Base-by-base conservation (phyloP, 2,329 filamentous ascomycete genomes). In the Aspergillus uvarum region DNA sequence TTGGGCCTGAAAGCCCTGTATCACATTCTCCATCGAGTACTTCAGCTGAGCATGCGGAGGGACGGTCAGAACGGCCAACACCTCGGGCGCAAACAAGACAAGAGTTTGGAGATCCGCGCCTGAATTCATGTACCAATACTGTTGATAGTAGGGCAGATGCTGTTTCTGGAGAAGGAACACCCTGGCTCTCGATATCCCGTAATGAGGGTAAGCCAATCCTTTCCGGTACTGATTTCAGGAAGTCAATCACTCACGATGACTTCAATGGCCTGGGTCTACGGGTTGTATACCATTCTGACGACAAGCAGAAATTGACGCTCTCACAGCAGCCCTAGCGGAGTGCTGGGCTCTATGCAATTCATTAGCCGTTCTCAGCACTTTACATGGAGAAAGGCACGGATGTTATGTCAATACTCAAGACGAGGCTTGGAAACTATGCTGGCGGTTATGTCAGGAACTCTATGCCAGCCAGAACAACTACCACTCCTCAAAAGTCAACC, bases 331-430 rank as follows among this genome's bases (percentile, higher is more conserved):
- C 2, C 81, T 97, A 16, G 86, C 89, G 63, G 91, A 96, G 78
- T 96, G 92, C 76, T 97, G 93, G 93, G 96, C 89, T 0, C 80
- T 97, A 14, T 97, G 93, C 79, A 97, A 96, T 71, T 96, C 92
- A 0, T 80, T 97, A 32, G 91, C 92, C 22, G 91, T 85, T 64
- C 82, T 96, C 19, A 96, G 92, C 74, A 93, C 90, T 19, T 89
- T 89, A 64, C 91, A 96, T 71, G 87, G 92, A 29, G 85, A 91
- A 67, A 84, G 90, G 21, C 88, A 74, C 87, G 86, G 73, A 89
- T 85, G 67, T 88, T 89, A 1, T 12, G 88, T 89, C 0, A 89
- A 92, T 65, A 85, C 89, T 29, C 90, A 96, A 71, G 91, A 96
- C 72, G 89, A 89, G 68, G 92, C 93, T 0, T 97, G 93, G 94